Conservation (phyloP, 495 filamentous ascomycete genomes). For the Podospora sp. region DNA sequence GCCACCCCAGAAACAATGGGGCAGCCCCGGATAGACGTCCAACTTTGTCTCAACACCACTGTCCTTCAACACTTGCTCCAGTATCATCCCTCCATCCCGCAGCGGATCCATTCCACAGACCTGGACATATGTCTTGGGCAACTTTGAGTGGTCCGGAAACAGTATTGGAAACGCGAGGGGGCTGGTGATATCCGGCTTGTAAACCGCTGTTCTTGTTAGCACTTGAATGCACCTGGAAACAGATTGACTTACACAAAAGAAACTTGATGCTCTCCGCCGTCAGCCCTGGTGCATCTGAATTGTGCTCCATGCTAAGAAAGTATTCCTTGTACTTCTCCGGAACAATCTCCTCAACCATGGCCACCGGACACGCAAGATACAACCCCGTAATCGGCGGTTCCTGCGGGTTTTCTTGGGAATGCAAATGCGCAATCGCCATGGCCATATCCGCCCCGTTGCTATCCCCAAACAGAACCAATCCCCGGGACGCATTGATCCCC, state of each 20-base stretch:
- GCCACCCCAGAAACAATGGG: constrained; percentile 11
- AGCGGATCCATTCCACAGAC: constrained; percentile 4
- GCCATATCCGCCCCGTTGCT: constrained; percentile 11
- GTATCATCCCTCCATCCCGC: constrained; percentile 10
- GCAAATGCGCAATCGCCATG: constrained; percentile 4
- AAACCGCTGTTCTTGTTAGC: constrained; percentile 1
- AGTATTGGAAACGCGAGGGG: constrained; percentile 2
- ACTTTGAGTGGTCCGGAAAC: constrained; percentile 10
- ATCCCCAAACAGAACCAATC: not conserved
- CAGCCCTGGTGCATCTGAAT: not conserved
- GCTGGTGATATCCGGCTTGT: constrained; percentile 11
- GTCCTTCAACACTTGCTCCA: not conserved
- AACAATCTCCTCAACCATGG: not conserved
- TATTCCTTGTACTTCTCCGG: constrained; percentile 13
- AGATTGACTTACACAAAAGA: not conserved
- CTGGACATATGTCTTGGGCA: constrained; percentile 10
- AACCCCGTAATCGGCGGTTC: not conserved
- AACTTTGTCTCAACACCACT: constrained; percentile 7
- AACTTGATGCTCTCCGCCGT: constrained; percentile 5
- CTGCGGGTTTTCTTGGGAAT: not conserved
- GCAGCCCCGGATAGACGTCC: constrained; percentile 6
- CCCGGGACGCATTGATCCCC: not conserved
- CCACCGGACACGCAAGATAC: constrained; percentile 7
- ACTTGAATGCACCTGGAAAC: not conserved
- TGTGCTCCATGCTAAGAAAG: constrained; percentile 11